A percentile compares a stretch with the other conserved stretches of the same genome.
Evolutionary conservation across 148 eudicot species (phyloP).

Genomic region (Selenicereus undatus): DNA sequence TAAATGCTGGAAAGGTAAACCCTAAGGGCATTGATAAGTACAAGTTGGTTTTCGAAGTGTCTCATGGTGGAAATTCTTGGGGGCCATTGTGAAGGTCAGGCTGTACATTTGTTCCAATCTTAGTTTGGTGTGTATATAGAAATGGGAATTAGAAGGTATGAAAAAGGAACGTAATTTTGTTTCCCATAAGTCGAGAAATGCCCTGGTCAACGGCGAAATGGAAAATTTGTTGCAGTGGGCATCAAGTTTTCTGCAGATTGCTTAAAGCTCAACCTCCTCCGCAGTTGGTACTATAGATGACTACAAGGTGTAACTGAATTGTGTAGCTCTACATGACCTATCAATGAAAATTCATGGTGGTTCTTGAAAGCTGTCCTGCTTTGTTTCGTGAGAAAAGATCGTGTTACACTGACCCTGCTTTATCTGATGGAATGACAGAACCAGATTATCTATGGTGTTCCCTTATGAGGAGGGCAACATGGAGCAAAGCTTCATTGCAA

Average conservation of each 20-base stretch:
- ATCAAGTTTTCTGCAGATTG: background rate
- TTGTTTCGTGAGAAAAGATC: too few relatives aligned
- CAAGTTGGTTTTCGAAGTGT: background rate
- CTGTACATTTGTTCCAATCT: background rate
- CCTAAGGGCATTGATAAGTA: background rate
- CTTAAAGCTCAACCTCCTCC: background rate
- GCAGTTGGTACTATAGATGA: background rate
- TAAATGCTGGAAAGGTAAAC: slow-evolving; percentile 12
- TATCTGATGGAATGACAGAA: too few relatives aligned
- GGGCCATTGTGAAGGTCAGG: background rate
- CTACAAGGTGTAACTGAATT: slow-evolving; percentile 5
- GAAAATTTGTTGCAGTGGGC: background rate
- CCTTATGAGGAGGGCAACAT: too few relatives aligned
- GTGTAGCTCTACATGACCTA: background rate
- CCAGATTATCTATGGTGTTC: too few relatives aligned
- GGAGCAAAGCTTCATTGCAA: too few relatives aligned
- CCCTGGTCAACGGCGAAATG: background rate
- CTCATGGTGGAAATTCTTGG: background rate
- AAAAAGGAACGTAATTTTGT: background rate
- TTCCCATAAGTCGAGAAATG: background rate
- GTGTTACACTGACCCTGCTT: too few relatives aligned
- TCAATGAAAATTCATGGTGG: background rate
- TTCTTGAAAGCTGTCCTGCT: too few relatives aligned
- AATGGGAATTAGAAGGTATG: background rate
- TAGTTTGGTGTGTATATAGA: background rate